Evolutionary conservation across 257 asterid genomes (phyloP), one percentile per base, ranked within the genome.

Genomic region (Misopates orontium): DNA sequence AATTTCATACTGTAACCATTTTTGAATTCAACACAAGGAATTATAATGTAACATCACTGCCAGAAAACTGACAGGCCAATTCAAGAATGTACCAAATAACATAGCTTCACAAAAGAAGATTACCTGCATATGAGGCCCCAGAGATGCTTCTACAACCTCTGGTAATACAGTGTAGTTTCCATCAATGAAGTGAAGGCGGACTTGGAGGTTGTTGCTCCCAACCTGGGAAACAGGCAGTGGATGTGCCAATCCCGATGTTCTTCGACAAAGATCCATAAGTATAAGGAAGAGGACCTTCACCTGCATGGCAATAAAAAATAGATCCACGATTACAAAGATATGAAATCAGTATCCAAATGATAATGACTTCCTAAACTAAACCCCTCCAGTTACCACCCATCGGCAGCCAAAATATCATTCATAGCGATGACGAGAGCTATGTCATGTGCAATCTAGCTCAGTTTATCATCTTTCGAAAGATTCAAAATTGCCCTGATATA

Each of bases 91-190:
- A 65, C 55, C 25, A 52, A 17, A 75, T 9, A 57, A 45, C 36
- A 71, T 18, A 73, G 1, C 51, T 31, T 63, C 41, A 67, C 45
- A 64, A 21, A 41, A 60, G 39, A 20, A 60, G 8, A 57, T 47
- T 77, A 93, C 99, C 96, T 90, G 99, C 99, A 94, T 94, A 78
- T 94, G 99, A 64, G 99, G 99, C 64, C 99, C 96, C 68, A 94
- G 95, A 49, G 99, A 94, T 65, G 97, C 99, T 81, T 94, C 99
- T 8, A 94, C 99, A 56, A 94, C 99, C 87, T 94, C 99, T 0
- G 97, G 97, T 48, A 86, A 67, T 69, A 94, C 97, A 49, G 96
- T 90, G 68, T 90, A 94, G 86, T 90, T 94, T 69, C 99, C 99
- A 71, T 94, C 96, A 19, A 94, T 94, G 70, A 87, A 85, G 66